A percentile compares a stretch with the other conserved stretches of the same genome.
These are phyloP conservation scores for Scytalidium sp. DNA, from an alignment of 2,329 filamentous ascomycete genomes.

Conservation along the genomic window DNA sequence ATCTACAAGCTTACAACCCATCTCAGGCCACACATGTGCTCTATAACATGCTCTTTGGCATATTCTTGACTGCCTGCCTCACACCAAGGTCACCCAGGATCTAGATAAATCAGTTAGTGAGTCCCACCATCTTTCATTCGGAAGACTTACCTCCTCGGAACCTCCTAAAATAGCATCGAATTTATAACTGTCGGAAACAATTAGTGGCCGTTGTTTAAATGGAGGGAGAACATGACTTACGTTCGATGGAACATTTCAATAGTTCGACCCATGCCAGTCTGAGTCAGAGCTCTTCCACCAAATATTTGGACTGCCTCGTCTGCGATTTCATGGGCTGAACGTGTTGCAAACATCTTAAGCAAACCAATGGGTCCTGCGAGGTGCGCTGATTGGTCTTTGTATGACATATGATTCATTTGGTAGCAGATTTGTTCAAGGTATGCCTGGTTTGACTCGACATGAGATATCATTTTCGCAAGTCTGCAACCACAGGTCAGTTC, in stretches of 20 bases:
- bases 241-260: constrained; percentile 84
- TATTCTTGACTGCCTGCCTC: constrained; percentile 77
- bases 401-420: constrained; percentile 85
- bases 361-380: constrained; percentile 80
- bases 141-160: constrained; percentile 49
- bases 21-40: neutral
- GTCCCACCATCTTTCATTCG: neutral
- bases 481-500: constrained; percentile 30
- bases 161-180: constrained; percentile 77
- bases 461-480: constrained; percentile 82
- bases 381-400: constrained; percentile 70
- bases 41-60: constrained; percentile 81
- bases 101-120: constrained; percentile 41
- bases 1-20: neutral
- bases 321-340: constrained; percentile 77
- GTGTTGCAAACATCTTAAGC: constrained; percentile 75
- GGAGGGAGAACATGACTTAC: constrained; percentile 37
- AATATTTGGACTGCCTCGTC: constrained; percentile 85
- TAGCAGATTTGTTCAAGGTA: constrained; percentile 84
- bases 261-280: constrained; percentile 77
- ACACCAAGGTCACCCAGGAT: constrained; percentile 79
- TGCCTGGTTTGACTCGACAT: constrained; percentile 77
- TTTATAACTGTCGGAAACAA: constrained; percentile 46
- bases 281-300: constrained; percentile 76
- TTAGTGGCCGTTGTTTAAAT: neutral